Evolutionary conservation across 108 stramenopile species (phyloP).

Genomic region (Nannochloropsis oceanica): DNA sequence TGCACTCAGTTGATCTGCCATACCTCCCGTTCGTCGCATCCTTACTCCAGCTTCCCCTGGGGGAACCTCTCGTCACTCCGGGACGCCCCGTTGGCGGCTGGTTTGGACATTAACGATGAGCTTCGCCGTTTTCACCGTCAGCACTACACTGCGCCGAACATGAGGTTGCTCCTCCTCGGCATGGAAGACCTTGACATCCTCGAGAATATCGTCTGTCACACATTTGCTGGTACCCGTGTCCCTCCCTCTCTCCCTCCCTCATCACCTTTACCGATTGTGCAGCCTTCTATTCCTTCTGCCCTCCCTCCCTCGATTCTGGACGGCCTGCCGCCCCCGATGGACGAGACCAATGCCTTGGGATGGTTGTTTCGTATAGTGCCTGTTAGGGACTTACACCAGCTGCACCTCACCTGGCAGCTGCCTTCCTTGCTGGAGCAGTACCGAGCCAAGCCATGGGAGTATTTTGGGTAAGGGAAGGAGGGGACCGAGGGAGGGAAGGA

Average conservation of each 20-base stretch:
- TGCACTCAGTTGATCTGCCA: constrained; percentile 51
- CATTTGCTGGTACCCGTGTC: not conserved
- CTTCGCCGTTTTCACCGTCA: constrained; percentile 17
- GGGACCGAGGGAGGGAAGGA: not conserved
- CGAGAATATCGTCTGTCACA: not conserved
- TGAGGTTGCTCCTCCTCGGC: constrained; percentile 9
- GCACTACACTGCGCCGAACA: constrained; percentile 28
- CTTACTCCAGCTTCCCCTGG: constrained; percentile 73
- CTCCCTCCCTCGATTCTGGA: not conserved
- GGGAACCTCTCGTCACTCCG: constrained; percentile 48
- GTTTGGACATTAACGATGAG: constrained; percentile 14
- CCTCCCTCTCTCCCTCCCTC: not conserved
- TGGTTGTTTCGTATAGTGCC: constrained; percentile 59
- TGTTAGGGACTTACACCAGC: constrained; percentile 56
- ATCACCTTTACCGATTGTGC: no score
- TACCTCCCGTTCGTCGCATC: constrained; percentile 46
- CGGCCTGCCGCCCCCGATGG: not conserved
- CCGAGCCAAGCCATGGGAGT: constrained; percentile 52
- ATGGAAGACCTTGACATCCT: not conserved
- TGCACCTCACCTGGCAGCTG: constrained; percentile 72
- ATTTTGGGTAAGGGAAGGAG: constrained; percentile 36
- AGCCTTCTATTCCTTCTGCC: not conserved
- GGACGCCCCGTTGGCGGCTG: constrained; percentile 16
- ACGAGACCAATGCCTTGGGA: constrained; percentile 10
- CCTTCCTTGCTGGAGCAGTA: constrained; percentile 44